Base-by-base conservation (phyloP, 768 basidiomycete genomes). In the Gloeostereum incarnatum region DNA sequence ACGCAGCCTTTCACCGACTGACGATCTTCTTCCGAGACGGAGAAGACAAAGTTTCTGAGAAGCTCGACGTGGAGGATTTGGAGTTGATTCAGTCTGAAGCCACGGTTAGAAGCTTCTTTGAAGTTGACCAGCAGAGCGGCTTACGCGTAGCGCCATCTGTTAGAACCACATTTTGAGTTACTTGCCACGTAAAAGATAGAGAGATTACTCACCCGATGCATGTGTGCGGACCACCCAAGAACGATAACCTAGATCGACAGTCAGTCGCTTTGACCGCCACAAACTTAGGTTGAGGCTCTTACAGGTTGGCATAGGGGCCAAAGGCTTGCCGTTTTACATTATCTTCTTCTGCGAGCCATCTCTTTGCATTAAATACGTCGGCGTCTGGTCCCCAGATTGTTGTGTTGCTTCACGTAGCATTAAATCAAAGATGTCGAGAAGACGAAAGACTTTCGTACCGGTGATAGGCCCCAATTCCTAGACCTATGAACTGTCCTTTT, bases 231-330 rank as follows among this genome's bases (percentile, higher is more conserved):
- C 41, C 44, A 14, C 40, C 44, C 24, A 42, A 31, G 31, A 45
- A 45, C 25, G 35, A 35, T 16, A 38, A 29, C 3, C 45, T 43
- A n/a, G 8, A 1, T 13, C 10, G n/a, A 4, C 18, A 4, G 31
- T 22, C 22, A 20, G 31, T 33, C 11, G 32, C 23, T 7, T n/a
- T n/a, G n/a, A n/a, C n/a, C n/a, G n/a, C n/a, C n/a, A n/a, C n/a
- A n/a, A n/a, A n/a, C n/a, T n/a, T n/a, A n/a, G n/a, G n/a, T n/a
- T n/a, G n/a, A 14, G 6, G 2, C 14, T 38, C 45, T 13, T 22
- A 46, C 45, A 46, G 25, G 31, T 46, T 40, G 23, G 45, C 45
- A 34, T 46, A 46, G 22, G 45, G 45, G 3, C 45, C 45, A 21
- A 46, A 17, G 14, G 41, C 41, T 17, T 14, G 26, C 20, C 33